A percentile compares a stretch with the other conserved stretches of the same genome.
These are phyloP conservation scores for Talaromyces sp. DNA, from an alignment of 2,329 filamentous ascomycete species.

Conservation along the genomic window DNA sequence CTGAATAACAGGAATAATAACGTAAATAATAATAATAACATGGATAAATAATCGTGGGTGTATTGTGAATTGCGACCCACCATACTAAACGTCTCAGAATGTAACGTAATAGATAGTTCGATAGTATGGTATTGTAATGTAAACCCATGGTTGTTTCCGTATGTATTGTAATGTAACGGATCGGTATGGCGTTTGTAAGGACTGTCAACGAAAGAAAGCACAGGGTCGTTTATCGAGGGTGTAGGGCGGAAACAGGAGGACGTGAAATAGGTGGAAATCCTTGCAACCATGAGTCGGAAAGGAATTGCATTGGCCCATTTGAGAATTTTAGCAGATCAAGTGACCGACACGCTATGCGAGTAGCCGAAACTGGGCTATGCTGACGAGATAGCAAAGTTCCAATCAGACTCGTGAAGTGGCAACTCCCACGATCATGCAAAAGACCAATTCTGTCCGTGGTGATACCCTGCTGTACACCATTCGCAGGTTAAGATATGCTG, in stretches of 20 bases:
- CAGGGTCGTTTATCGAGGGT: neutral
- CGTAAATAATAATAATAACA: neutral
- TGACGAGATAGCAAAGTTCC: conserved; percentile 4
- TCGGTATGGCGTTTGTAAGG: conserved; percentile 13
- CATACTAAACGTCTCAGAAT: conserved; percentile 12
- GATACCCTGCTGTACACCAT: conserved; percentile 5
- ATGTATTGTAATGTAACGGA: conserved; percentile 10
- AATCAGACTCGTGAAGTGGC: conserved; percentile 21
- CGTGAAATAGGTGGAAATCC: conserved; percentile 5
- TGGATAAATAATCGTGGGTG: neutral
- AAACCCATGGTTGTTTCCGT: conserved; percentile 7
- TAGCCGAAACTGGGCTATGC: conserved; percentile 31
- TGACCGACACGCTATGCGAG: conserved; percentile 58
- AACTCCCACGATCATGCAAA: conserved; percentile 2
- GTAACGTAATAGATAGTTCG: conserved; percentile 16
- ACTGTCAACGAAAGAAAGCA: conserved; percentile 14
- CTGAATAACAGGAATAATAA: neutral
- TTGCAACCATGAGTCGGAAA: conserved; percentile 8
- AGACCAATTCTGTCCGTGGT: neutral
- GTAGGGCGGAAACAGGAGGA: neutral
- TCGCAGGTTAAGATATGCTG: conserved; percentile 3
- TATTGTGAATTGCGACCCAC: conserved; percentile 13
- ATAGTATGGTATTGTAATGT: conserved; percentile 15
- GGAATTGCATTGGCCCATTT: conserved; percentile 19
- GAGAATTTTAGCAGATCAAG: conserved; percentile 52